phyloP scores from a whole-genome alignment of 2,329 filamentous ascomycete genomes.

The Trichoderma koningiopsis region DNA sequence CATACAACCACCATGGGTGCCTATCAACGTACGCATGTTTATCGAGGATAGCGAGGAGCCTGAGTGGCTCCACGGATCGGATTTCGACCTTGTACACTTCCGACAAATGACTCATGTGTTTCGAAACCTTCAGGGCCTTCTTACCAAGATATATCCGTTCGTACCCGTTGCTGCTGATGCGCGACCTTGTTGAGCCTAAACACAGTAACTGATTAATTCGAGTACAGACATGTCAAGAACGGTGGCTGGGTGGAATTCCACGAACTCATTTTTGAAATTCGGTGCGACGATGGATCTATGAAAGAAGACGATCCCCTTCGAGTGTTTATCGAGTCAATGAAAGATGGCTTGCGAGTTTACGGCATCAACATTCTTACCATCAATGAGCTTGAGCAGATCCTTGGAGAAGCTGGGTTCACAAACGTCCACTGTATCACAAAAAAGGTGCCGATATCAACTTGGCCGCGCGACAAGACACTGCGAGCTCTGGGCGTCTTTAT shows the following conservation, averaged over 20 bases:
- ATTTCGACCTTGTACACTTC: conserved; percentile 60
- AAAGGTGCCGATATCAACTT: conserved; percentile 50
- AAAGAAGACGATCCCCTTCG: conserved; percentile 42
- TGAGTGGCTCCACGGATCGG: conserved; percentile 55
- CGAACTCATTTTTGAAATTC: conserved; percentile 46
- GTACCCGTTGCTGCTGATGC: conserved; percentile 20
- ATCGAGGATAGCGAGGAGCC: conserved; percentile 63
- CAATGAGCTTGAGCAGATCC: conserved; percentile 39
- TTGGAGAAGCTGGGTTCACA: conserved; percentile 48
- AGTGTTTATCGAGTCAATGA: conserved; percentile 39
- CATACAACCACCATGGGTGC: conserved; percentile 53
- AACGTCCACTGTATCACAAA: conserved; percentile 47
- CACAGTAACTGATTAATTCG: conserved; percentile 7
- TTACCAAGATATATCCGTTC: conserved; percentile 42
- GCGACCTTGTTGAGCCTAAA: no score
- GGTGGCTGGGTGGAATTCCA: conserved; percentile 58
- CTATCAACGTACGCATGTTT: conserved; percentile 62
- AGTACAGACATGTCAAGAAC: conserved; percentile 43
- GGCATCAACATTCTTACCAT: conserved; percentile 44
- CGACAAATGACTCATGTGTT: conserved; percentile 54
- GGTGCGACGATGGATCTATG: conserved; percentile 51
- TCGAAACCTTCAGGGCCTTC: conserved; percentile 52
- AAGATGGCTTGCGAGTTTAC: conserved; percentile 39
- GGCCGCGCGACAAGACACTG: conserved; percentile 45
- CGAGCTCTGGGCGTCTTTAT: conserved; percentile 49